Evolutionary conservation across 805 yeast genomes (phyloP), one percentile per base, ranked within the genome.

Genomic region (Hanseniaspora occidentalis): DNA sequence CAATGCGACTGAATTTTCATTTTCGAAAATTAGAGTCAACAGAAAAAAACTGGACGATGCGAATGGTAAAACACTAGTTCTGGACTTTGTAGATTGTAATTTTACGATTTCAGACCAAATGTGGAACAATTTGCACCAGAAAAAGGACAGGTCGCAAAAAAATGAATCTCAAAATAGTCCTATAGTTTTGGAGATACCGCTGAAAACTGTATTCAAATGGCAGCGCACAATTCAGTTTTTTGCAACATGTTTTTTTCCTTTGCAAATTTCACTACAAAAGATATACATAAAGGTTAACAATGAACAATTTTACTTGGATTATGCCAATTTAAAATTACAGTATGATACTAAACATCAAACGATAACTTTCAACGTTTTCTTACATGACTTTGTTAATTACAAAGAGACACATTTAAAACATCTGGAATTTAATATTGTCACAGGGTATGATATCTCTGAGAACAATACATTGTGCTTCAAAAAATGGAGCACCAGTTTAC

Each of bases 231-330:
- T 22, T 22, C 20, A 3, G 8, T 35, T 6, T 34, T 34, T 14
- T n/a, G 8, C 26, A 3, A 7, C 35, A 2, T 33, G 18, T 11
- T 10, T 38, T n/a, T n/a, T 42, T 7, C 44, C 44, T 3, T 16
- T 42, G 8, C 41, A 42, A 17, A 3, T 42, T 3, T 35, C 36
- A 11, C 16, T 42, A n/a, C 44, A 42, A 24, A 38, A 37, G 17
- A 38, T 42, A 3, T 29, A 29, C 17, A 18, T 42, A 1, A 35
- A 2, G 11, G 3, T 38, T 8, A 37, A 31, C 11, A 21, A 25
- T 11, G 8, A 35, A 16, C 35, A 38, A 9, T 42, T 34, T 25
- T 42, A 42, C 24, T 24, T 40, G 2, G 44, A 42, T 25, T 42
- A 42, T 20, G 38, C 36, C 16, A 29, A 41, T 2, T 10, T 35